Evolutionary conservation across 1,284 basidiomycete species (phyloP), one percentile per base, ranked within the genome.

Genomic region (Ganoderma lingzhi): DNA sequence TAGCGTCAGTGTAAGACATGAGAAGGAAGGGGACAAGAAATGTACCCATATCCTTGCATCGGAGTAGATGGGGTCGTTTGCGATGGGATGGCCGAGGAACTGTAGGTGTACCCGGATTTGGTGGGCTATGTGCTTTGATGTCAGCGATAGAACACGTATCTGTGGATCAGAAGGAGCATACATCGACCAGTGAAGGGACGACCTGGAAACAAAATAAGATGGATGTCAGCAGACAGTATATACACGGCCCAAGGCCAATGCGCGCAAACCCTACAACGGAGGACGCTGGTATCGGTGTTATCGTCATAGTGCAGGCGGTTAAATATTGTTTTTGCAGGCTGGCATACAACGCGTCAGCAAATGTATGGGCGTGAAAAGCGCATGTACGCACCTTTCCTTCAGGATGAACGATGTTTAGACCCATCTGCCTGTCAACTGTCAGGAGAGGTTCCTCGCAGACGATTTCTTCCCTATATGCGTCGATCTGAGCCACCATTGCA

Each of bases 51-150:
- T 95, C 37, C 86, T 86, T 28, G 84, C 79, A 69, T 93, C 91
- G 15, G 92, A 91, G 79, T 97, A 97, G 0, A 97, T 86, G 1
- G 95, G 93, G 77, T 97, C 96, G 77, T 98, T 97, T 32, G 95
- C 94, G 73, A 99, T 97, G 0, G 98, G 93, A 77, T 95, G 85
- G 1, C 98, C 98, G 62, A 99, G 89, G 78, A 88, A 99, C 82
- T 99, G 98, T 1, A 99, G 87, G 78, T 99, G 98, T 1, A 99
- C 97, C 59, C 97, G 90, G 68, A 98, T 93, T 81, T 98, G 96
- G 81, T 98, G 96, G 0, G 96, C 96, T 94, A 75, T 15, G 68
- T 44, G 63, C 69, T 45, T 42, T 42, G 64, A n/a, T 44, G 53
- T 66, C 45, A 56, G 65, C 9, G 59, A 6, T 44, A 55, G 37